Conservation (phyloP, 495 filamentous ascomycete species). For the Aspergillus steynii region DNA sequence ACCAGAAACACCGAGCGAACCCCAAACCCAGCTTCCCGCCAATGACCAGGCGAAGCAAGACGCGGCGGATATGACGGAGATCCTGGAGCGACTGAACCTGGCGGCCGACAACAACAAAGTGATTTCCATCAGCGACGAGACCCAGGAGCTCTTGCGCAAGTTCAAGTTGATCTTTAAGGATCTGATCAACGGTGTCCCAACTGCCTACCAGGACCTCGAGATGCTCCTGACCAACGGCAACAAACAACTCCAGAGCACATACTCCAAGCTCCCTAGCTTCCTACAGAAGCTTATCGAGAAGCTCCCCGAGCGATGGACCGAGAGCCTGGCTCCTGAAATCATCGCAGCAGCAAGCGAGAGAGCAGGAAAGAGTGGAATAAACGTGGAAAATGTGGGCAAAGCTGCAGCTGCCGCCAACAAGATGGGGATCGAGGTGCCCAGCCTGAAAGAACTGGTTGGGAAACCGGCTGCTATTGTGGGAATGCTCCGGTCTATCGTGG, state of each 20-base stretch:
- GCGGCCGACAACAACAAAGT: slow-evolving; percentile 75
- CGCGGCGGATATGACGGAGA: slow-evolving; percentile 69
- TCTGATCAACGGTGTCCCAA: slow-evolving; percentile 86
- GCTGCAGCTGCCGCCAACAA: slow-evolving; percentile 52
- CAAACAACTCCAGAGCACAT: slow-evolving; percentile 71
- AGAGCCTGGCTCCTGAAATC: slow-evolving; percentile 73
- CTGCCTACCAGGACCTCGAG: slow-evolving; percentile 87
- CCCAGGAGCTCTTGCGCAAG: slow-evolving; percentile 71
- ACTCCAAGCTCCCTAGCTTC: slow-evolving; percentile 71
- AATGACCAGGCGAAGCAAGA: slow-evolving; percentile 55
- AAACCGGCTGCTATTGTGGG: slow-evolving; percentile 81
- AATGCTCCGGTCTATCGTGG: slow-evolving; percentile 82
- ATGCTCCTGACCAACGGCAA: slow-evolving; percentile 79
- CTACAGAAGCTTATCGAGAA: slow-evolving; percentile 86
- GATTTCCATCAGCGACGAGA: slow-evolving; percentile 79
- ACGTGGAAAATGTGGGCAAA: slow-evolving; percentile 52
- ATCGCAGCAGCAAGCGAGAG: slow-evolving; percentile 72
- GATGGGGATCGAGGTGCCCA: slow-evolving; percentile 55
- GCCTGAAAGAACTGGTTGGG: slow-evolving; percentile 75
- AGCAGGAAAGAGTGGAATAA: slow-evolving; percentile 64
- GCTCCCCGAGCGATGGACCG: slow-evolving; percentile 78
- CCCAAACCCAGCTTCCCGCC: slow-evolving; percentile 20
- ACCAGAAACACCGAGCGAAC: slow-evolving; percentile 10
- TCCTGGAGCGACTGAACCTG: slow-evolving; percentile 79
- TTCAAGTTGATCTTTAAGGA: slow-evolving; percentile 91